These are phyloP conservation scores for Liriodendron chinense DNA, from an alignment of 164 flowering plant genomes.

Conservation along the genomic window DNA sequence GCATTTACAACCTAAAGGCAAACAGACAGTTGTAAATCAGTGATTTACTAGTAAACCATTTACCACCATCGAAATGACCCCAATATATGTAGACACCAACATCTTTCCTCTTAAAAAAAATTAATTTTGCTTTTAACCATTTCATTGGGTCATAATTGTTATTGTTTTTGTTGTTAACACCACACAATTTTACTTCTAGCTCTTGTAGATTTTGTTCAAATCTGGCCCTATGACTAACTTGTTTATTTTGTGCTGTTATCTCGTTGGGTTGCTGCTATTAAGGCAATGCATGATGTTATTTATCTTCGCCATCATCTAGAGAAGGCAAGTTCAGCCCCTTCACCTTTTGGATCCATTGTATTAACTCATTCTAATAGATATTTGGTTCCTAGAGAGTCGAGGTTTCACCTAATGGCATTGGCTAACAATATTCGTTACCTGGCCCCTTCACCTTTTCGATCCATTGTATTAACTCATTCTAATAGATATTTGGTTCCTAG, in stretches of 20 bases:
- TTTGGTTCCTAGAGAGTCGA: background rate
- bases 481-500: background rate
- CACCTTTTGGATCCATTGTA: background rate
- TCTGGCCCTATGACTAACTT: slow-evolving; percentile 2
- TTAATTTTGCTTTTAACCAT: no score
- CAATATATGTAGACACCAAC: background rate
- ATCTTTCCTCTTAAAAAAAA: no score
- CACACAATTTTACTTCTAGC: background rate
- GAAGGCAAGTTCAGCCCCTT: slow-evolving; percentile 41
- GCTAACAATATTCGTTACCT: background rate
- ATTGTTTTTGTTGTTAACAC: no score
- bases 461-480: background rate
- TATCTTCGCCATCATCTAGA: slow-evolving; percentile 69
- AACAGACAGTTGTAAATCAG: no score
- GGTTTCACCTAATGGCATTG: background rate
- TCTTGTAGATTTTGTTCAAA: background rate
- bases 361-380: background rate
- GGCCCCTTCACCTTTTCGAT: background rate
- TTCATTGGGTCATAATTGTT: background rate
- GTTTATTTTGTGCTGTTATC: slow-evolving; percentile 1
- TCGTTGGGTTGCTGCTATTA: background rate
- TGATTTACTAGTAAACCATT: no score
- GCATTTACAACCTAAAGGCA: no score
- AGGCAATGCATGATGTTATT: slow-evolving; percentile 96
- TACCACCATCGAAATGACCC: no score